Evolutionary conservation across 371 early-diverging fungal species (phyloP), one percentile per base, ranked within the genome.

Genomic region (Rhizomucor miehei): DNA sequence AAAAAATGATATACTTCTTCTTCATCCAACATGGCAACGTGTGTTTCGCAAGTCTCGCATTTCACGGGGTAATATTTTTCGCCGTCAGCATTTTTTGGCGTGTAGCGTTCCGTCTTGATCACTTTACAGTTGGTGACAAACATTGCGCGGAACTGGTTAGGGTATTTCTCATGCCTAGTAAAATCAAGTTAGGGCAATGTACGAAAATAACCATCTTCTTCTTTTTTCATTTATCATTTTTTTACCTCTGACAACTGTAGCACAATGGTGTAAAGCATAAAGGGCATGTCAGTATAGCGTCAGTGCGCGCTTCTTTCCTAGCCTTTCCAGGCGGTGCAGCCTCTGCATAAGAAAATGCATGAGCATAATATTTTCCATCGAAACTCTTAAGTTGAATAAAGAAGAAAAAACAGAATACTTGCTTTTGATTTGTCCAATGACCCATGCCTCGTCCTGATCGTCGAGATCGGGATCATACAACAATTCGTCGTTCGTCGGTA

Each of bases 1-100:
- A 86, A 89, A 56, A 87, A 87, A 60, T 89, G 89, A 55, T 78
- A 87, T 1, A 89, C 74, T 60, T 89, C 87, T 17, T 85, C 88
- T 13, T 76, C 64, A 54, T 86, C 89, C 45, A 82, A 66, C 53
- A 86, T 75, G 3, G 84, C 89, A 2, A 86, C 82, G 51, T 84
- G 82, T 3, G 84, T 80, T 17, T 74, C 79, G 54, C 88, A 88
- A 4, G 73, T 74, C 20, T 77, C 70, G 49, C 87, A 88, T n/a
- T 58, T 62, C 12, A 86, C 88, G 2, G 78, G 68, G 49, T 73
- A 75, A 63, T 80, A 88, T 9, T 56, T 57, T 47, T 77, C 81
- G 34, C 77, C 49, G 35, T 45, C 37, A 11, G 63, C 56, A 19
- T 16, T 52, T 61, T 59, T 17, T 67, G 62, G 48, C 59, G 63